Evolutionary conservation across 1,284 basidiomycete genomes (phyloP).

Genomic region (Tilletiopsis washingtonensis): DNA sequence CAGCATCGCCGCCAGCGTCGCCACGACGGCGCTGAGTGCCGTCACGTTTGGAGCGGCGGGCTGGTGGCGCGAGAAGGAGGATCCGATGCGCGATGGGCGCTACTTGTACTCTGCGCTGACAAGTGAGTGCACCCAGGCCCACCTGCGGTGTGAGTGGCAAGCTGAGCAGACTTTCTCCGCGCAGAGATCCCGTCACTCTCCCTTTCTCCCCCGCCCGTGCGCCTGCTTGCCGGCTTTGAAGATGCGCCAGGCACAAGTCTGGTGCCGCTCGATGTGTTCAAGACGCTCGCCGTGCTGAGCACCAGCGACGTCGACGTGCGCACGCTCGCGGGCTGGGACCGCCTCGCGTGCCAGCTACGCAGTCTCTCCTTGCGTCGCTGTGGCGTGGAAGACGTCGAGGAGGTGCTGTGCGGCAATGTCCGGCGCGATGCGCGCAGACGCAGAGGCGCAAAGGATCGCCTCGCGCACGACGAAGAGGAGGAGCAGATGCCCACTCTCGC

Average conservation of each 20-base stretch:
- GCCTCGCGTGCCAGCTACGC: conserved; percentile 61
- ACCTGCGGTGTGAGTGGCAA: too few relatives aligned
- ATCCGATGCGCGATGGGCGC: conserved; percentile 60
- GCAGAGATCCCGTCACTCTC: conserved; percentile 63
- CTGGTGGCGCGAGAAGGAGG: conserved; percentile 46
- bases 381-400: conserved; percentile 72
- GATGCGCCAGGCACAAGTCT: conserved; percentile 65
- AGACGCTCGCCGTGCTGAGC: conserved; percentile 66
- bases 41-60: not conserved
- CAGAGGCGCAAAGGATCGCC: too few relatives aligned
- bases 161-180: not conserved
- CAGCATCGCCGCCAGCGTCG: conserved; percentile 68
- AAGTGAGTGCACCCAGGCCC: conserved; percentile 46
- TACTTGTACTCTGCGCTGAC: conserved; percentile 81
- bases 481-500: conserved; percentile 57
- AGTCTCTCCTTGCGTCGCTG: conserved; percentile 68
- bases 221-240: conserved; percentile 59
- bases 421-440: conserved; percentile 63
- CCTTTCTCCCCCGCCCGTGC: conserved; percentile 51
- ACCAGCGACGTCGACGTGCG: conserved; percentile 74
- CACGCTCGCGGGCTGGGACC: conserved; percentile 75
- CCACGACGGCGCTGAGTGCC: conserved; percentile 49
- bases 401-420: conserved; percentile 69
- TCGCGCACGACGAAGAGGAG: too few relatives aligned
- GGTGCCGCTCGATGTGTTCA: conserved; percentile 73